Base-by-base conservation (phyloP, 1,284 basidiomycete species). In the Ustilago sp. region DNA sequence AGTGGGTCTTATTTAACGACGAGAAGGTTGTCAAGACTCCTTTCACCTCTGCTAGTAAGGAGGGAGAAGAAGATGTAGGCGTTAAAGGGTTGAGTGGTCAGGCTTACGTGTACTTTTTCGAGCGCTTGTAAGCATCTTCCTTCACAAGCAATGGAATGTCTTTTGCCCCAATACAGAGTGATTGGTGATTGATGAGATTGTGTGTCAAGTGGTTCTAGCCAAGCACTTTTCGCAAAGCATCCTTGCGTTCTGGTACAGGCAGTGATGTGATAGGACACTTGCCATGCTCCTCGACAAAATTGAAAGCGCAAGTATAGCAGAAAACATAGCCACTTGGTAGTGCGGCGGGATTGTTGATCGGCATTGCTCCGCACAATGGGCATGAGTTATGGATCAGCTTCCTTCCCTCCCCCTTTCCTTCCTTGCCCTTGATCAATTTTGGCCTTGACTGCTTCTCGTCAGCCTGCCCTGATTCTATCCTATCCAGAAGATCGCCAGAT, bases 251-350 rank as follows among this genome's bases (percentile, higher is more conserved):
- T 64, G 89, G 89, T 35, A 92, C 89, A 6, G 90, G 90, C 59
- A 93, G 86, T 57, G 94, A 89, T 59, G 95, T 97, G 77, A 98
- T 91, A 65, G 95, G 95, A 88, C 95, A 98, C 82, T 88, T 89
- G 36, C 91, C 91, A 68, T 91, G 88, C 82, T 91, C 90, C 85
- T 93, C 91, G 54, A 98, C 91, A 80, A 94, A 91, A 68, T 92
- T 91, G 88, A 93, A 92, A 59, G 92, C 92, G 87, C 96, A 98
- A 48, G 93, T 91, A 87, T 97, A 99, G 87, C 96, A 98, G 83
- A 94, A 96, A 8, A 98, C 94, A 89, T 95, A 98, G 52, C 97
- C 95, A 35, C 92, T 93, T 9, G 94, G 93, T 50, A 98, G 87
- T 32, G 94, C 93, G 17, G 94, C 95, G 38, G 95, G 93, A 84